These are phyloP conservation scores for Irpex rosettiformis DNA, from an alignment of 1,284 basidiomycete species.

Conservation along the genomic window DNA sequence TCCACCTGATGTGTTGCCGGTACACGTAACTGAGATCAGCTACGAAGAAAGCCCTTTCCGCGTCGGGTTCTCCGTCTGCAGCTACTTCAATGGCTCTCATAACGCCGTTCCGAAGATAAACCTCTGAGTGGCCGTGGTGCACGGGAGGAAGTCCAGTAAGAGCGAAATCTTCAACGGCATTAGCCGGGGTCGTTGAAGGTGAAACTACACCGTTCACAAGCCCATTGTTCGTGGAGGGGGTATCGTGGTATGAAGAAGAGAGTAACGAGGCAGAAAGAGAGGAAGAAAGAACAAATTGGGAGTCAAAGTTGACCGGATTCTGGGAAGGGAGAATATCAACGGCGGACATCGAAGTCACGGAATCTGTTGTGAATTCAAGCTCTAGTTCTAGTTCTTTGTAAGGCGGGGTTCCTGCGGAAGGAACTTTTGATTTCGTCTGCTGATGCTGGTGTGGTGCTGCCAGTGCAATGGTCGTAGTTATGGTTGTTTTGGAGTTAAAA, in stretches of 20 bases:
- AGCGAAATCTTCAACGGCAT: conserved; percentile 38
- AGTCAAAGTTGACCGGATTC: conserved; percentile 45
- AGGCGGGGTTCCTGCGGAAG: conserved; percentile 2
- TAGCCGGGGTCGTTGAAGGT: conserved; percentile 19
- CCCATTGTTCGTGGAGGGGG: conserved; percentile 24
- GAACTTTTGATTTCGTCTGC: conserved; percentile 1
- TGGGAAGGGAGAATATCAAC: conserved; percentile 51
- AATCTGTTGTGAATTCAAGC: conserved; percentile 15
- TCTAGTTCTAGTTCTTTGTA: conserved; percentile 13
- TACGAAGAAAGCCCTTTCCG: conserved; percentile 95
- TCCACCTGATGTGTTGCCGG: conserved; percentile 86
- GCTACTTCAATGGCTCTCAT: conserved; percentile 55
- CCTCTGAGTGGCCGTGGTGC: conserved; percentile 60
- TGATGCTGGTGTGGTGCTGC: conserved; percentile 9
- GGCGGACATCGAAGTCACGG: conserved; percentile 47
- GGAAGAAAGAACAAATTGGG: conserved; percentile 26
- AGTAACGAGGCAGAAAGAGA: conserved; percentile 30
- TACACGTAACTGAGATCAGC: conserved; percentile 91
- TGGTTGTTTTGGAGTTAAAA: conserved; percentile 16
- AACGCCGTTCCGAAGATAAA: conserved; percentile 71
- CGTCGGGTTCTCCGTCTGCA: conserved; percentile 56
- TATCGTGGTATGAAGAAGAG: conserved; percentile 32
- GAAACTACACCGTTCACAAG: conserved; percentile 33
- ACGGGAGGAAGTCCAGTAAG: conserved; percentile 67
- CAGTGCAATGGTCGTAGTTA: neutral